Evolutionary conservation across 2,329 filamentous ascomycete species (phyloP).

Genomic region (Cladophialophora carrionii): DNA sequence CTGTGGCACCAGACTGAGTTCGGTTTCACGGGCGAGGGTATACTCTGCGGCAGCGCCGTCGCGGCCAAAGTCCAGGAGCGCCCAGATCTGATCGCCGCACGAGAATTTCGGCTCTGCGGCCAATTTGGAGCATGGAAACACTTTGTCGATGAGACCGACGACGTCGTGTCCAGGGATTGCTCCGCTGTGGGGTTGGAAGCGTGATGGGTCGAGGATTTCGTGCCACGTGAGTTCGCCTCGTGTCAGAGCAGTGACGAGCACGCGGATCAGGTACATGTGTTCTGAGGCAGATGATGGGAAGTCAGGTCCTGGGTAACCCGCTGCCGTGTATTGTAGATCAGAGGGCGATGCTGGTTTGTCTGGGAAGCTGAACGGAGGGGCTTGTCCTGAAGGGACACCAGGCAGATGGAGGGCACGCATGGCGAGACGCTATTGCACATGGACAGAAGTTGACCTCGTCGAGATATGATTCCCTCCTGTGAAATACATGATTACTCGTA

Average conservation of each 20-base stretch:
- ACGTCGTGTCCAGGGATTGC: constrained; percentile 49
- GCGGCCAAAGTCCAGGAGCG: constrained; percentile 44
- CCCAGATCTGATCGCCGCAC: constrained; percentile 48
- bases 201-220: constrained; percentile 37
- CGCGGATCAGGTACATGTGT: constrained; percentile 48
- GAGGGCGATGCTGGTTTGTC: constrained; percentile 36
- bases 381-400: constrained; percentile 9
- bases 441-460: no score
- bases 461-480: neutral
- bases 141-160: constrained; percentile 44
- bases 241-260: constrained; percentile 46
- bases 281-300: constrained; percentile 21
- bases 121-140: constrained; percentile 42
- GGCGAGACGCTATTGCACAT: no score
- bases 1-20: constrained; percentile 38
- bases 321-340: constrained; percentile 42
- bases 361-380: constrained; percentile 23
- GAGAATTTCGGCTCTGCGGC: constrained; percentile 46
- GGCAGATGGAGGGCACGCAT: constrained; percentile 26
- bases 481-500: neutral
- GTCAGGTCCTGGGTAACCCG: constrained; percentile 44
- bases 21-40: constrained; percentile 44
- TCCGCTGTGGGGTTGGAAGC: constrained; percentile 40
- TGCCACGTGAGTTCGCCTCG: constrained; percentile 45
- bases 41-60: constrained; percentile 51